A percentile compares a stretch with the other conserved stretches of the same genome.
phyloP scores from a whole-genome alignment of 2,329 filamentous ascomycete genomes.

The Uncinocarpus reesii region DNA sequence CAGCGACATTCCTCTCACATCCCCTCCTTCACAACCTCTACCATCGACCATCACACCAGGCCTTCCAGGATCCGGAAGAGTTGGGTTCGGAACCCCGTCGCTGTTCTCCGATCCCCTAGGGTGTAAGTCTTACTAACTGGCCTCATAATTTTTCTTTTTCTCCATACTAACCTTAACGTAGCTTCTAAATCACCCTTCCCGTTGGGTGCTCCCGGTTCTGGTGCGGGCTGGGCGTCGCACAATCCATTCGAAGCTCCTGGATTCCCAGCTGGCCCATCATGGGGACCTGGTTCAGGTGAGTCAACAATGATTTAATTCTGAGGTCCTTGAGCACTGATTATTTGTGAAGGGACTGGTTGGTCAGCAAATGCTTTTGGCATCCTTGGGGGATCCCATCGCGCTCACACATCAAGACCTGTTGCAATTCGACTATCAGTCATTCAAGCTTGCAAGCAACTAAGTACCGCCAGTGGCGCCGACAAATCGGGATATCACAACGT shows the following conservation, averaged over 20 bases:
- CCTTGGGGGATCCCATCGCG: conserved; percentile 39
- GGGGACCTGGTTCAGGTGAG: conserved; percentile 32
- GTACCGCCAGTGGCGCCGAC: conserved; percentile 32
- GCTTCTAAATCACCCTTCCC: conserved; percentile 29
- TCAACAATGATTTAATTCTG: conserved; percentile 4
- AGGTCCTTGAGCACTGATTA: conserved; percentile 17
- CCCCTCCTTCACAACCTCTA: conserved; percentile 35
- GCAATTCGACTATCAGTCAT: conserved; percentile 65
- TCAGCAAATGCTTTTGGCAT: conserved; percentile 41
- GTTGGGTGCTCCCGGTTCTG: conserved; percentile 23
- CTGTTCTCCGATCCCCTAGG: conserved; percentile 37
- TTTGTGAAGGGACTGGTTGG: conserved; percentile 35
- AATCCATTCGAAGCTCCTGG: conserved; percentile 31
- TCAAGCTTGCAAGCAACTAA: conserved; percentile 61
- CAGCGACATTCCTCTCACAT: conserved; percentile 57
- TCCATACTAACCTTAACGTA: conserved; percentile 11
- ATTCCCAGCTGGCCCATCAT: conserved; percentile 31
- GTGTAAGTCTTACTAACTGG: conserved; percentile 24
- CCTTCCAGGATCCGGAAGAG: conserved; percentile 37
- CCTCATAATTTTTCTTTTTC: not conserved
- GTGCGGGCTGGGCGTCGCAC: conserved; percentile 29
- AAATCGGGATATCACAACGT: conserved; percentile 61
- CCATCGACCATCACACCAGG: conserved; percentile 35
- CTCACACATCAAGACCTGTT: conserved; percentile 54
- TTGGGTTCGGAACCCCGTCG: conserved; percentile 34